A percentile compares a stretch with the other conserved stretches of the same genome.
Conservation (phyloP, 148 eudicot species). For the Rhododendron williamsianum region DNA sequence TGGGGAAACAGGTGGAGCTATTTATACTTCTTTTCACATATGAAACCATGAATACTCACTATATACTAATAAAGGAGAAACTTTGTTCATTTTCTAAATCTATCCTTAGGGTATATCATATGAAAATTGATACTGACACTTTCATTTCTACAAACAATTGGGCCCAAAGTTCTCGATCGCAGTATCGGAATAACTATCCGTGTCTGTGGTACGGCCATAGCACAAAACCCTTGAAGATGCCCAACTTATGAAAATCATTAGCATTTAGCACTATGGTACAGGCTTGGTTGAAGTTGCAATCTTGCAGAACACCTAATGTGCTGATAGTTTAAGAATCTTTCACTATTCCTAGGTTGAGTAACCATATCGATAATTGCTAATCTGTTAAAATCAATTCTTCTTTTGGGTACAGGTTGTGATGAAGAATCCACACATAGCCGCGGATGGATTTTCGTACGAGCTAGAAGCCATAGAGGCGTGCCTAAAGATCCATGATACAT, state of each 20-base stretch:
- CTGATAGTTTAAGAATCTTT: background rate
- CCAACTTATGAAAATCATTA: background rate
- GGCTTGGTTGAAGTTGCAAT: background rate
- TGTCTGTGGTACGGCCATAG: background rate
- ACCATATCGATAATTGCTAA: background rate
- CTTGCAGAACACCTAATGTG: background rate
- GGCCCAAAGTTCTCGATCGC: background rate
- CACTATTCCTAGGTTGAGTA: background rate
- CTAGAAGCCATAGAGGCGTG: conserved; percentile 68
- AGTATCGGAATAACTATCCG: background rate
- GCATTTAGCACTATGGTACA: background rate
- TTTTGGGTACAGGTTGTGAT: conserved; percentile 53
- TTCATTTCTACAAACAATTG: background rate
- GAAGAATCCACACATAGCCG: conserved; percentile 77
- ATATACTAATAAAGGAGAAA: too few species aligned
- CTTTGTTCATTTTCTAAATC: background rate
- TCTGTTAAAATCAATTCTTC: background rate
- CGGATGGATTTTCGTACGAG: conserved; percentile 86
- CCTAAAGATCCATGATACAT: conserved; percentile 46
- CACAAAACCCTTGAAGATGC: background rate
- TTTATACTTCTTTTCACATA: background rate
- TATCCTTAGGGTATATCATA: background rate
- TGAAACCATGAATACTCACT: background rate
- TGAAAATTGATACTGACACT: background rate
- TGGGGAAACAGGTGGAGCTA: background rate